Evolutionary conservation across 768 basidiomycete genomes (phyloP).

Genomic region (Trametes cubensis): DNA sequence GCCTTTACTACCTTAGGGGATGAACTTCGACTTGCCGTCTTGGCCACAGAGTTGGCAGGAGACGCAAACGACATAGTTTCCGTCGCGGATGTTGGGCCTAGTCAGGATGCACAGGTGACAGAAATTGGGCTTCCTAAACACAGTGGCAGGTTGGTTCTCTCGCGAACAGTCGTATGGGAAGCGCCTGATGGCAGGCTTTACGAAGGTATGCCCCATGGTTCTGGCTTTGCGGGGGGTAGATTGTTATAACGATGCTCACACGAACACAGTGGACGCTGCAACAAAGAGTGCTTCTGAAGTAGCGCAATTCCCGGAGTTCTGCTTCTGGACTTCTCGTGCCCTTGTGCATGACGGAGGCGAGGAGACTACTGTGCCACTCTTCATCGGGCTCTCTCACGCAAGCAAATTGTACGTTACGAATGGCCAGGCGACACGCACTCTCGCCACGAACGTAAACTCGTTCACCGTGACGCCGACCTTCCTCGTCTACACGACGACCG

Average conservation of each 20-base stretch:
- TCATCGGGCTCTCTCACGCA: constrained; percentile 65
- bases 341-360: background rate
- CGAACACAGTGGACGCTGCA: constrained; percentile 20
- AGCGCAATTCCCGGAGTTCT: constrained; percentile 61
- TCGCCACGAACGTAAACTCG: constrained; percentile 67
- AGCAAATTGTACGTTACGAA: constrained; percentile 65
- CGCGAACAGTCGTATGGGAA: constrained; percentile 44
- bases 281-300: constrained; percentile 16
- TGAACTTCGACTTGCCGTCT: constrained; percentile 37
- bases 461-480: constrained; percentile 75
- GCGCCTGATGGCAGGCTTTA: constrained; percentile 50
- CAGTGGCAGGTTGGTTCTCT: constrained; percentile 53
- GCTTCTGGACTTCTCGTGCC: constrained; percentile 47
- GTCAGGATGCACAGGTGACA: background rate
- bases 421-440: constrained; percentile 33
- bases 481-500: constrained; percentile 80
- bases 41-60: constrained; percentile 44
- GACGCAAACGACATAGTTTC: constrained; percentile 24
- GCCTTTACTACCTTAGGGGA: constrained; percentile 6
- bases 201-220: constrained; percentile 28
- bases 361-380: constrained; percentile 36
- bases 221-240: background rate
- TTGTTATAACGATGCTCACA: background rate
- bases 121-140: constrained; percentile 21
- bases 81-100: constrained; percentile 17